These are phyloP conservation scores for Adenanthera pavonina DNA, from an alignment of 306 rosid genomes.

Conservation along the genomic window DNA sequence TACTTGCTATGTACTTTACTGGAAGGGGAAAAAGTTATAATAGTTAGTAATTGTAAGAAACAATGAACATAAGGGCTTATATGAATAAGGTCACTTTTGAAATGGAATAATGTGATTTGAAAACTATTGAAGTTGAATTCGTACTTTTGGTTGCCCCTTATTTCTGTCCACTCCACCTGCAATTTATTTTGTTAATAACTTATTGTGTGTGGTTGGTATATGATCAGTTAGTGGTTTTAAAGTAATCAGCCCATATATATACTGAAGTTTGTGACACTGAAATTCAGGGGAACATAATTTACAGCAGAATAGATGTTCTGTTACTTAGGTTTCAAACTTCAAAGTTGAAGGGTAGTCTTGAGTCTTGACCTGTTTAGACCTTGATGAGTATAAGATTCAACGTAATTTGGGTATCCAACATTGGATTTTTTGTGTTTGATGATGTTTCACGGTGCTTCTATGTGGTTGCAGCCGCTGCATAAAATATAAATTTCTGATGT, in stretches of 20 bases:
- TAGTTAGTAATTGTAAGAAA: not conserved
- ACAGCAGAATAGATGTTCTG: slow-evolving; percentile 4
- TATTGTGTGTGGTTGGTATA: slow-evolving; percentile 22
- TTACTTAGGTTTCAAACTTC: not conserved
- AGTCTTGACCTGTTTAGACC: not conserved
- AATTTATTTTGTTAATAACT: slow-evolving; percentile 9
- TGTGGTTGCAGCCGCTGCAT: not conserved
- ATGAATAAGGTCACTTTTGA: not conserved
- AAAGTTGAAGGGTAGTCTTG: not conserved
- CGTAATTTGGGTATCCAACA: not conserved
- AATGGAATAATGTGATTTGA: slow-evolving; percentile 12
- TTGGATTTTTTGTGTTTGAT: slow-evolving; percentile 9
- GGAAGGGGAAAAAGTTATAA: not conserved
- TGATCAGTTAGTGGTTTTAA: slow-evolving; percentile 26
- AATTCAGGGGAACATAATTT: slow-evolving; percentile 7
- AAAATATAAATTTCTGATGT: not conserved
- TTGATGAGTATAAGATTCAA: not conserved
- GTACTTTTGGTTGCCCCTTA: slow-evolving; percentile 10
- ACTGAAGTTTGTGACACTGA: not conserved
- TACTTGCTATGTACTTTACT: not conserved
- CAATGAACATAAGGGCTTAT: not conserved
- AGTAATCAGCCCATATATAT: not conserved
- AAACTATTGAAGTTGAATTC: slow-evolving; percentile 20
- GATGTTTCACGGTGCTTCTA: slow-evolving; percentile 4
- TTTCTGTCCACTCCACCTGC: slow-evolving; percentile 8